Percentiles rank a stretch among this genome's conserved stretches.
phyloP scores from a whole-genome alignment of 2,329 filamentous ascomycete genomes.

The Talaromyces amestolkiae region DNA sequence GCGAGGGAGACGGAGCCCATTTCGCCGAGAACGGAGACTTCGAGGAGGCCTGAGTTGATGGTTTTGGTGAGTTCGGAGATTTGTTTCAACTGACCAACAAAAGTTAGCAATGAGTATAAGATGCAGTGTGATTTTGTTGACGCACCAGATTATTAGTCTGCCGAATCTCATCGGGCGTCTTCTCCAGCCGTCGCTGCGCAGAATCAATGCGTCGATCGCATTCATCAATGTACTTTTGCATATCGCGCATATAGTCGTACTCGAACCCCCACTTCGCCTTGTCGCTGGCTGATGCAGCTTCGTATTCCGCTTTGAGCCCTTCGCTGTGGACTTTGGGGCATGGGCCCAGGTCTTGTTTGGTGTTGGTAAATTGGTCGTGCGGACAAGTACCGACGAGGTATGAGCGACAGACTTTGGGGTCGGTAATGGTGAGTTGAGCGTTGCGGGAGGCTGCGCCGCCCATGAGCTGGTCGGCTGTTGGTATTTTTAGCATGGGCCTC shows the following conservation, averaged over 20 bases:
- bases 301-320: conserved; percentile 83
- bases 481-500: background rate
- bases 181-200: conserved; percentile 86
- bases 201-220: conserved; percentile 92
- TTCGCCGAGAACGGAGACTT: conserved; percentile 82
- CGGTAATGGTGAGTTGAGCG: conserved; percentile 80
- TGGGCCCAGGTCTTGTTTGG: conserved; percentile 90
- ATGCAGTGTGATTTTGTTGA: background rate
- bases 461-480: conserved; percentile 65
- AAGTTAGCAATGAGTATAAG: background rate
- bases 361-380: conserved; percentile 99
- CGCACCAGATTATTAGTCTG: conserved; percentile 80
- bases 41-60: conserved; percentile 77
- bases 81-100: conserved; percentile 61
- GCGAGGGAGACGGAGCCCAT: conserved; percentile 76
- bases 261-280: conserved; percentile 84
- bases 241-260: conserved; percentile 92
- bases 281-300: conserved; percentile 67
- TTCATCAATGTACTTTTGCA: conserved; percentile 94
- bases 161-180: conserved; percentile 94
- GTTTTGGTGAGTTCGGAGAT: conserved; percentile 78
- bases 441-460: conserved; percentile 72
- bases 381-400: conserved; percentile 93
- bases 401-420: conserved; percentile 90
- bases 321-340: conserved; percentile 89